Evolutionary conservation across 352 stramenopile species (phyloP).

Genomic region (Pythium apleroticum): DNA sequence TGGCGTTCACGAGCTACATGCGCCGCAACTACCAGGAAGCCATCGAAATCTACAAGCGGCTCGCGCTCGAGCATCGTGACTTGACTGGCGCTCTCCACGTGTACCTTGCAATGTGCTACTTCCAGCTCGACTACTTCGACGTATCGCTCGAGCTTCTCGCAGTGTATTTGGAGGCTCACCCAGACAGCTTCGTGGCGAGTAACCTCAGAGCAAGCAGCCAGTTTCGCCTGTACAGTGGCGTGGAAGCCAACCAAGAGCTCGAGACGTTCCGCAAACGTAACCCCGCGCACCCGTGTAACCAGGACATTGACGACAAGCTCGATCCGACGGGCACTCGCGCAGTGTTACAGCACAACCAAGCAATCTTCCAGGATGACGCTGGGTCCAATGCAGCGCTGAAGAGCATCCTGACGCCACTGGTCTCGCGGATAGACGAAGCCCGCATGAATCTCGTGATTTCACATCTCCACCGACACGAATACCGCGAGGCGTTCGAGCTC

Average conservation of each 20-base stretch:
- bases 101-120: constrained; percentile 80
- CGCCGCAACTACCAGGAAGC: constrained; percentile 62
- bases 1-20: constrained; percentile 47
- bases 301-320: constrained; percentile 3
- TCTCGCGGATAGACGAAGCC: constrained; percentile 47
- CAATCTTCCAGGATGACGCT: constrained; percentile 43
- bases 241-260: constrained; percentile 76
- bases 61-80: constrained; percentile 38
- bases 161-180: constrained; percentile 49
- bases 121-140: constrained; percentile 69
- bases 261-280: constrained; percentile 68
- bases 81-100: constrained; percentile 46
- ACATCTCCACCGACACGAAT: constrained; percentile 47
- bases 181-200: constrained; percentile 60
- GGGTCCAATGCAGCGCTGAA: constrained; percentile 5
- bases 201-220: constrained; percentile 72
- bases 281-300: constrained; percentile 36
- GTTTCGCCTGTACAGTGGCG: constrained; percentile 55
- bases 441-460: constrained; percentile 56
- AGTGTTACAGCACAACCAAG: constrained; percentile 53
- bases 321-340: constrained; percentile 31
- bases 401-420: constrained; percentile 34
- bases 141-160: constrained; percentile 60
- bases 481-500: constrained; percentile 51
- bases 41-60: constrained; percentile 70